These are phyloP conservation scores for Phylloporus sp. DNA, from an alignment of 1,284 basidiomycete genomes.

Conservation along the genomic window DNA sequence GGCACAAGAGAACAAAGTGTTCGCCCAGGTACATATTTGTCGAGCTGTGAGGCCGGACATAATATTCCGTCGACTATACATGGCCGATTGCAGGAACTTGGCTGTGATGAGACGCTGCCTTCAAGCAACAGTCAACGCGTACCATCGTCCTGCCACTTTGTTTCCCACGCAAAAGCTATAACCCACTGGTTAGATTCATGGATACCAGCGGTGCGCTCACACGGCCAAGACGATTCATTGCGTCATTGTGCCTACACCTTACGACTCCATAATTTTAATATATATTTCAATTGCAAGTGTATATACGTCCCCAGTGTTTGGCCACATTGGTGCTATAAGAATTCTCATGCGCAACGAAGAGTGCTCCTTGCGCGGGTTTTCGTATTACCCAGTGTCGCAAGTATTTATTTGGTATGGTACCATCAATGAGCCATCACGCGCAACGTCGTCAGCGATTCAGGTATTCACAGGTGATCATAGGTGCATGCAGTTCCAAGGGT, in stretches of 20 bases:
- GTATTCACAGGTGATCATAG: not conserved
- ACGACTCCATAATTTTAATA: not conserved
- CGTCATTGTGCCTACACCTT: not conserved
- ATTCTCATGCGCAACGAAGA: no score
- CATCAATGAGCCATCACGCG: no score
- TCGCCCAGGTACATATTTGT: not conserved
- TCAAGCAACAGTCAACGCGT: not conserved
- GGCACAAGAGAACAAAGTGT: not conserved
- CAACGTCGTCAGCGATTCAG: not conserved
- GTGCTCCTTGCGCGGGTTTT: not conserved
- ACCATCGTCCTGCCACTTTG: not conserved
- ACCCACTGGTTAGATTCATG: not conserved
- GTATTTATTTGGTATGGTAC: not conserved
- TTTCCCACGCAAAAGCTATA: conserved; percentile 9
- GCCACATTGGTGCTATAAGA: no score
- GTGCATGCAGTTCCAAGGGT: not conserved
- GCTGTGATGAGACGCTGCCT: not conserved
- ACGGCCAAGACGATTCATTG: not conserved
- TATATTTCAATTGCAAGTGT: not conserved
- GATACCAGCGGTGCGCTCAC: not conserved
- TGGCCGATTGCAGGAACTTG: not conserved
- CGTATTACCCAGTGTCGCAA: not conserved
- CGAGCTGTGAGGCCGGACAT: not conserved
- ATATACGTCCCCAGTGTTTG: not conserved
- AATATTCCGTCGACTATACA: conserved; percentile 2